A percentile compares a stretch with the other conserved stretches of the same genome.
phyloP scores from a whole-genome alignment of 2,329 filamentous ascomycete genomes.

The Botrytis cinerea region DNA sequence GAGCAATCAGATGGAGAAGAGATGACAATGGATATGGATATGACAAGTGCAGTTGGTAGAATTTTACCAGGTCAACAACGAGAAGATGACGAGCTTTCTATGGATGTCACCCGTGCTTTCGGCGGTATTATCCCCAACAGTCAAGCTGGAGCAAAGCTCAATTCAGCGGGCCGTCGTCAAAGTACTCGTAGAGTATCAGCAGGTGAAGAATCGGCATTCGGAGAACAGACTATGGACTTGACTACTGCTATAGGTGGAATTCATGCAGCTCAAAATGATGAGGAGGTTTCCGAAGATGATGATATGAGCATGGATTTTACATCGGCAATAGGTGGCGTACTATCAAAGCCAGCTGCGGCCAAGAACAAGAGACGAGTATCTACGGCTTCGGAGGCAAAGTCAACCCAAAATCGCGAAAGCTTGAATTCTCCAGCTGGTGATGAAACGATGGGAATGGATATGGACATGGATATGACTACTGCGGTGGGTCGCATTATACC shows the following conservation, averaged over 20 bases:
- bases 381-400: slow-evolving; percentile 25
- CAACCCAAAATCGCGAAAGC: slow-evolving; percentile 43
- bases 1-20: slow-evolving; percentile 43
- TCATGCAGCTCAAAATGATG: slow-evolving; percentile 40
- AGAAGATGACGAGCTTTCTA: slow-evolving; percentile 65
- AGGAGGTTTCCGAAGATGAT: slow-evolving; percentile 51
- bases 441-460: slow-evolving; percentile 38
- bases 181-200: slow-evolving; percentile 45
- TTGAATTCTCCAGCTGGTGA: slow-evolving; percentile 36
- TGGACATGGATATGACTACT: slow-evolving; percentile 44
- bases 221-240: slow-evolving; percentile 54
- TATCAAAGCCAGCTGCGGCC: slow-evolving; percentile 45
- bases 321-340: slow-evolving; percentile 60
- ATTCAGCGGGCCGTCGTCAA: slow-evolving; percentile 38
- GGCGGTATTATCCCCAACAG: slow-evolving; percentile 67
- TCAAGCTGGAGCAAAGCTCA: slow-evolving; percentile 39
- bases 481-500: slow-evolving; percentile 50
- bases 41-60: slow-evolving; percentile 57
- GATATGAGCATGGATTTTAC: slow-evolving; percentile 82
- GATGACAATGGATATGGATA: slow-evolving; percentile 59
- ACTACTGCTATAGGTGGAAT: slow-evolving; percentile 59
- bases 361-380: slow-evolving; percentile 35
- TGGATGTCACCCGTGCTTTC: slow-evolving; percentile 87
- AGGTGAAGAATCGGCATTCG: slow-evolving; percentile 35
- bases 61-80: slow-evolving; percentile 44